A percentile compares a stretch with the other conserved stretches of the same genome.
Conservation (phyloP, 305 asterid species). For the Fraxinus platypoda region DNA sequence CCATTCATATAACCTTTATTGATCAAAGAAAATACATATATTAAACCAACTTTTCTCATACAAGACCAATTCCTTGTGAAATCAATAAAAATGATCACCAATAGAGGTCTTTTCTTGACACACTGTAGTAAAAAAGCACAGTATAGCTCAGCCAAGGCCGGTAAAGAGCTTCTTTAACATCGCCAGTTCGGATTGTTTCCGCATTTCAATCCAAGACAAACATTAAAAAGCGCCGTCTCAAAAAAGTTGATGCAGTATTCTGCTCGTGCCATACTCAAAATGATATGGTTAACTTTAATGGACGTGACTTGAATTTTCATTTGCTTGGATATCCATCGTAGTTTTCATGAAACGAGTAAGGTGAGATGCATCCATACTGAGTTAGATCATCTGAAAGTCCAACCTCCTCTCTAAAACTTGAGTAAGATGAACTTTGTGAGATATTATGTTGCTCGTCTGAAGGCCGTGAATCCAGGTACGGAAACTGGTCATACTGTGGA, state of each 20-base stretch:
- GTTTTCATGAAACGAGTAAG: constrained; percentile 37
- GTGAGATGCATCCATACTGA: constrained; percentile 30
- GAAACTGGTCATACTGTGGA: constrained; percentile 23
- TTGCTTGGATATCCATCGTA: constrained; percentile 28
- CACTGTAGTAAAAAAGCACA: background rate
- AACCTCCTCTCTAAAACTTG: constrained; percentile 36
- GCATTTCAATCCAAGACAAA: constrained; percentile 22
- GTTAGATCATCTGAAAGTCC: constrained; percentile 35
- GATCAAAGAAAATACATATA: background rate
- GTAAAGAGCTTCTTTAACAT: background rate
- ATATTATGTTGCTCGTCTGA: constrained; percentile 31
- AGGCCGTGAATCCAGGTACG: constrained; percentile 27
- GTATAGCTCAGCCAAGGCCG: background rate
- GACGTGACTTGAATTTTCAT: constrained; percentile 15
- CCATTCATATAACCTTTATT: background rate
- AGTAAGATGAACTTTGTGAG: constrained; percentile 46
- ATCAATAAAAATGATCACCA: background rate
- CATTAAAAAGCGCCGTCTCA: constrained; percentile 33
- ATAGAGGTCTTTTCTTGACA: background rate
- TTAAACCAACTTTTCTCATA: background rate
- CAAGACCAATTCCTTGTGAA: background rate
- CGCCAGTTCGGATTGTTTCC: background rate
- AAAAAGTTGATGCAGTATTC: background rate
- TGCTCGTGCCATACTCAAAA: background rate
- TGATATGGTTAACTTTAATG: background rate